Percentiles rank a stretch among this genome's conserved stretches.
phyloP scores from a whole-genome alignment of 371 early-diverging fungal species.

The Phascolomyces articulosus region DNA sequence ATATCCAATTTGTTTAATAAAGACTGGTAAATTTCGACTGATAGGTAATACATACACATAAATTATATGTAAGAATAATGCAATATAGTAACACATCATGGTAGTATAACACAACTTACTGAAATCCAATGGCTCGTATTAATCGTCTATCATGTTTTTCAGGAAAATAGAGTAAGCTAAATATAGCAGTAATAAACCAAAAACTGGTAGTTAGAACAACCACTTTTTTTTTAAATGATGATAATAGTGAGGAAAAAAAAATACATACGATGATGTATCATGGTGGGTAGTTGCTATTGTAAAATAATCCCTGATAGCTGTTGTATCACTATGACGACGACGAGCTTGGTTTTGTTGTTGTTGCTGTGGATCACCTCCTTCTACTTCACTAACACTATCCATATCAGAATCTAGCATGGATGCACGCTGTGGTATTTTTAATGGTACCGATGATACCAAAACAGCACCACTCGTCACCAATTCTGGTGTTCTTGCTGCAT shows the following conservation, averaged over 20 bases:
- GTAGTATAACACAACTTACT: conserved; percentile 21
- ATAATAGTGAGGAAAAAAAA: too few relatives aligned
- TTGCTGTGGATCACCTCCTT: background rate
- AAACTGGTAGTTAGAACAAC: too few relatives aligned
- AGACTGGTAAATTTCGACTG: conserved; percentile 55
- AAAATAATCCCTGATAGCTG: background rate
- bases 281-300: background rate
- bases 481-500: background rate
- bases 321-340: background rate
- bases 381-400: background rate
- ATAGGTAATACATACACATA: too few relatives aligned
- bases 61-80: background rate
- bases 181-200: background rate
- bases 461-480: background rate
- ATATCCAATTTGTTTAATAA: conserved; percentile 33
- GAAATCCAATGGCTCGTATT: conserved; percentile 16
- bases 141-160: conserved; percentile 1
- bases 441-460: background rate
- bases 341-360: too few relatives aligned
- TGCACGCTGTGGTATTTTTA: background rate
- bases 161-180: conserved; percentile 7
- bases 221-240: too few relatives aligned
- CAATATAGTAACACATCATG: background rate
- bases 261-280: background rate
- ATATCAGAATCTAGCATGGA: background rate